These are phyloP conservation scores for Glomus cerebriforme DNA, from an alignment of 192 early-diverging fungal species.

Conservation along the genomic window DNA sequence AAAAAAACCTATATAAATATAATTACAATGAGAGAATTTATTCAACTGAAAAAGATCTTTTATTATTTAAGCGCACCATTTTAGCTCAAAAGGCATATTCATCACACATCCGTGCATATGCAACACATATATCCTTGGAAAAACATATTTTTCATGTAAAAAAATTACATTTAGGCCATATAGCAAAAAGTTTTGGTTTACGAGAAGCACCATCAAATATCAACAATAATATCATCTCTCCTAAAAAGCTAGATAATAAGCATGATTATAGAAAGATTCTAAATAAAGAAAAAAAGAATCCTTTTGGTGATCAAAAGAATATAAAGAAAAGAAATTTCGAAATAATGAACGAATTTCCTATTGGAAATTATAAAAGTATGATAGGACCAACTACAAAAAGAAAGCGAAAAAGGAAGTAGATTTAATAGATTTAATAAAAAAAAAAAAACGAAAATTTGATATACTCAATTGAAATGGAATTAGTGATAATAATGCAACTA, in stretches of 20 bases:
- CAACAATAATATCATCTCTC: slow-evolving; percentile 40
- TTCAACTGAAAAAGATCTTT: not conserved
- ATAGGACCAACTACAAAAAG: slow-evolving; percentile 42
- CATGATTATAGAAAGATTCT: slow-evolving; percentile 38
- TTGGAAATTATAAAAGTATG: slow-evolving; percentile 41
- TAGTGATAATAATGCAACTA: not conserved
- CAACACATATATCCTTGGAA: slow-evolving; percentile 84
- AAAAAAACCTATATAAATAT: slow-evolving; percentile 28
- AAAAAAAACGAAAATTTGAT: not conserved
- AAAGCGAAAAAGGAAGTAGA: slow-evolving; percentile 23
- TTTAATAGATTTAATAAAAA: not conserved
- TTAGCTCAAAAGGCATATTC: slow-evolving; percentile 82
- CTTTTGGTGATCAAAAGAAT: slow-evolving; percentile 10
- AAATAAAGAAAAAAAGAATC: slow-evolving; percentile 14
- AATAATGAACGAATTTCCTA: slow-evolving; percentile 44
- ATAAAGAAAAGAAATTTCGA: slow-evolving; percentile 42
- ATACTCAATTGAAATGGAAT: not conserved
- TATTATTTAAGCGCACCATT: slow-evolving; percentile 45
- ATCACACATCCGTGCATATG: slow-evolving; percentile 91
- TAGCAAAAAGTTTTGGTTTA: slow-evolving; percentile 96
- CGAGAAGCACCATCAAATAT: slow-evolving; percentile 85
- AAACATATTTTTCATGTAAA: slow-evolving; percentile 93
- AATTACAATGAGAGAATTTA: slow-evolving; percentile 1
- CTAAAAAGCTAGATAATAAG: slow-evolving; percentile 28
- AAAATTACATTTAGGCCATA: slow-evolving; percentile 93